phyloP scores from a whole-genome alignment of 2,329 filamentous ascomycete genomes.

The Arthrinium puccinioides region DNA sequence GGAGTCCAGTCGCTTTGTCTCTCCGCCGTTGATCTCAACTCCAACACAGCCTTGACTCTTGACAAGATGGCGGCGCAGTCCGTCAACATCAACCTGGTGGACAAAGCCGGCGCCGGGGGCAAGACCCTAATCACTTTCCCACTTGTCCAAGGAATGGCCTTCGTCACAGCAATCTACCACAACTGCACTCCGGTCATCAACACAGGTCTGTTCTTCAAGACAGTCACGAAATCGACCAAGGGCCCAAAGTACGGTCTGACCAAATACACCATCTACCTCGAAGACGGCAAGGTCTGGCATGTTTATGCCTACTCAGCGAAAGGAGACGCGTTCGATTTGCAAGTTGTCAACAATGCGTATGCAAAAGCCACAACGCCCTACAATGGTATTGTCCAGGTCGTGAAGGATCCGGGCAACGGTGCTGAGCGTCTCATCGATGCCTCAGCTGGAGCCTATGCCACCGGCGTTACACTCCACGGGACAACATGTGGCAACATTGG shows the following conservation, averaged over 20 bases:
- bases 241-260: constrained; percentile 56
- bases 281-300: constrained; percentile 70
- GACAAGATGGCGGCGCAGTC: constrained; percentile 51
- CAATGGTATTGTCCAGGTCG: constrained; percentile 72
- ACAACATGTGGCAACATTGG: constrained; percentile 51
- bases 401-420: constrained; percentile 58
- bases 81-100: constrained; percentile 60
- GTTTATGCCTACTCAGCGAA: constrained; percentile 63
- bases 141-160: constrained; percentile 82
- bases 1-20: constrained; percentile 76
- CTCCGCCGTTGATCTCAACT: constrained; percentile 67
- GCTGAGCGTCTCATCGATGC: constrained; percentile 67
- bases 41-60: constrained; percentile 47
- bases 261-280: constrained; percentile 70
- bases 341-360: constrained; percentile 56
- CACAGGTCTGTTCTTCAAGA: constrained; percentile 66
- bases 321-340: constrained; percentile 58
- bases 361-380: constrained; percentile 62
- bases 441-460: constrained; percentile 68
- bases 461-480: constrained; percentile 57
- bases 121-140: constrained; percentile 66
- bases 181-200: constrained; percentile 66
- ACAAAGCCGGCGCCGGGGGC: constrained; percentile 38
- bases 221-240: constrained; percentile 50
- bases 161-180: constrained; percentile 71